Percentiles rank a stretch among this genome's conserved stretches.
Conservation (phyloP, 2,329 filamentous ascomycete species). For the Neofusicoccum sp. region DNA sequence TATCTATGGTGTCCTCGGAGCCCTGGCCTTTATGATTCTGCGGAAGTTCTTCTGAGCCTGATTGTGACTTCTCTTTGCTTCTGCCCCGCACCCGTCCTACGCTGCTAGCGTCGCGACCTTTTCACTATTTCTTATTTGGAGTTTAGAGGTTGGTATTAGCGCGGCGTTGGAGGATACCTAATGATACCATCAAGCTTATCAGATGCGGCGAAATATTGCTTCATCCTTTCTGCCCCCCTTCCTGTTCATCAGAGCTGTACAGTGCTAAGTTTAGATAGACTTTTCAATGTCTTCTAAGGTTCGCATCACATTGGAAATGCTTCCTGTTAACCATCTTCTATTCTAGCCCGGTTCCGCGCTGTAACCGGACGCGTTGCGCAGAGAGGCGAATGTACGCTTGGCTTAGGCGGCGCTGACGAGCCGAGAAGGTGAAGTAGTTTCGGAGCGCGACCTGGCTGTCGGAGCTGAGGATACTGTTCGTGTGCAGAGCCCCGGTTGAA, state of each 20-base stretch:
- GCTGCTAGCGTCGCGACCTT: not conserved
- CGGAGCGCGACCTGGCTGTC: no score
- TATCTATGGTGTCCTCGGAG: slow-evolving; percentile 72
- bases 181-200: slow-evolving; percentile 5
- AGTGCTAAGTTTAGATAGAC: not conserved
- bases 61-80: not conserved
- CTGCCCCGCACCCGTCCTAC: not conserved
- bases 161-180: slow-evolving; percentile 1
- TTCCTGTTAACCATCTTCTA: no score
- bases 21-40: slow-evolving; percentile 70
- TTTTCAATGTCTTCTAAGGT: not conserved
- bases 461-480: no score
- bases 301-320: no score
- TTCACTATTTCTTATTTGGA: not conserved
- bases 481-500: no score
- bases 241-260: not conserved
- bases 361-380: no score
- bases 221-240: no score
- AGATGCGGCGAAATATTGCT: not conserved
- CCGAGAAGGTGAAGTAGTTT: no score
- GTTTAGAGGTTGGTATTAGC: not conserved
- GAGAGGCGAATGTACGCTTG: no score
- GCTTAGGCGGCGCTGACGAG: no score
- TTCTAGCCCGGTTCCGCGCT: no score
- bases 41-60: slow-evolving; percentile 44